Evolutionary conservation across 2,329 filamentous ascomycete species (phyloP).

Genomic region (Didymella pinodella): DNA sequence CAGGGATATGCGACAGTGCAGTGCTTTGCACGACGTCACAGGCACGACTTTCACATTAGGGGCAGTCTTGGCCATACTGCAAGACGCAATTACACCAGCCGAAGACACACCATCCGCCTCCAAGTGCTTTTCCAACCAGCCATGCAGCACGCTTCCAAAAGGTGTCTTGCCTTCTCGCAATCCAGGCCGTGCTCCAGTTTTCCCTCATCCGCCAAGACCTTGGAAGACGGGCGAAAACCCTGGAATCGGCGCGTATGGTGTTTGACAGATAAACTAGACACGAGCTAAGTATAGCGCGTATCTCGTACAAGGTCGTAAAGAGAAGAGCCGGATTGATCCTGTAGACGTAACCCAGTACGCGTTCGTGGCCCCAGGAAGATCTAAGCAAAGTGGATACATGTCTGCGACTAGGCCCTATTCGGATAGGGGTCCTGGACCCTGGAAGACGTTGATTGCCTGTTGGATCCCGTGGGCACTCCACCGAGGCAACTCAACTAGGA

Average conservation of each 20-base stretch:
- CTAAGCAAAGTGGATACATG: neutral
- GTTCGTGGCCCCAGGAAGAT: slow-evolving; percentile 7
- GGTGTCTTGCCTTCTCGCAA: slow-evolving; percentile 6
- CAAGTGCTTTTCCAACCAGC: slow-evolving; percentile 8
- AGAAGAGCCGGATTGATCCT: slow-evolving; percentile 5
- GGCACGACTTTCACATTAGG: neutral
- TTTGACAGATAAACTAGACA: slow-evolving; percentile 10
- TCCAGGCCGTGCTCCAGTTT: slow-evolving; percentile 15
- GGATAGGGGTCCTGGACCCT: slow-evolving; percentile 18
- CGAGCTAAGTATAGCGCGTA: slow-evolving; percentile 2
- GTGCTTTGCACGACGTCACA: slow-evolving; percentile 3
- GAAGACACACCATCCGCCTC: neutral
- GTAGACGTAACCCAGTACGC: slow-evolving; percentile 12
- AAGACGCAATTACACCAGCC: slow-evolving; percentile 4
- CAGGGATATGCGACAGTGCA: neutral
- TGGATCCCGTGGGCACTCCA: neutral
- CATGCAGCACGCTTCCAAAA: slow-evolving; percentile 17
- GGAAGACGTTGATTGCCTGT: slow-evolving; percentile 7
- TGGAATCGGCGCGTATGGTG: slow-evolving; percentile 4
- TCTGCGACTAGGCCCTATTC: neutral
- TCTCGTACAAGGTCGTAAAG: slow-evolving; percentile 1
- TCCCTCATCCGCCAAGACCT: slow-evolving; percentile 16
- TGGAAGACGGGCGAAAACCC: slow-evolving; percentile 13
- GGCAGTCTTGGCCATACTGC: neutral
- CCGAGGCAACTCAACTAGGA: slow-evolving; percentile 8